phyloP scores from a whole-genome alignment of 2,329 filamentous ascomycete genomes.

The Diaporthe helianthi region DNA sequence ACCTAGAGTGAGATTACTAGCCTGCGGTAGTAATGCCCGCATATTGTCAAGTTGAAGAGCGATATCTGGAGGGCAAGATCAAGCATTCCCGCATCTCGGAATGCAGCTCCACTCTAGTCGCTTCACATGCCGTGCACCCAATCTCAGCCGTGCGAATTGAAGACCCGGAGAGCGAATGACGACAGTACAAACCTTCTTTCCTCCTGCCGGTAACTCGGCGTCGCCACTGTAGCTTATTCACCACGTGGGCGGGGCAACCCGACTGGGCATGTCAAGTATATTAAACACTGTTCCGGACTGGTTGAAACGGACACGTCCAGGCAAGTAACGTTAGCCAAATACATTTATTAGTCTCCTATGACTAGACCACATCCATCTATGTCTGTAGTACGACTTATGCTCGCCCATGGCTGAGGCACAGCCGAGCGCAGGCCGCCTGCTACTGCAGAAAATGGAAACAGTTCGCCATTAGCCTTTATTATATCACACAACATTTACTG shows the following conservation, averaged over 20 bases:
- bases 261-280: constrained; percentile 53
- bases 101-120: constrained; percentile 46
- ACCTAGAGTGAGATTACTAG: no score
- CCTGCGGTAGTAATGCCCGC: no score
- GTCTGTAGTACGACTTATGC: no score
- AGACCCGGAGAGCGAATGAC: constrained; percentile 61
- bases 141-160: constrained; percentile 51
- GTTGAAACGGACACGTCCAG: no score
- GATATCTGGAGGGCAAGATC: constrained; percentile 56
- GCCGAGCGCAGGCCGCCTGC: neutral
- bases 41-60: constrained; percentile 41
- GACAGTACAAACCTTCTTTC: constrained; percentile 52
- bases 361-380: neutral
- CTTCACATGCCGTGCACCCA: constrained; percentile 46
- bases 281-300: constrained; percentile 43
- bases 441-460: neutral
- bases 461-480: no score
- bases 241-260: constrained; percentile 66
- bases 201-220: constrained; percentile 62
- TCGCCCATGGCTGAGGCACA: neutral
- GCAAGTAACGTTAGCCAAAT: no score
- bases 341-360: no score
- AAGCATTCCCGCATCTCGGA: constrained; percentile 53
- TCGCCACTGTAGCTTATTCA: constrained; percentile 62
- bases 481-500: neutral